phyloP scores from a whole-genome alignment of 352 stramenopile species.

The Detonula confervacea region DNA sequence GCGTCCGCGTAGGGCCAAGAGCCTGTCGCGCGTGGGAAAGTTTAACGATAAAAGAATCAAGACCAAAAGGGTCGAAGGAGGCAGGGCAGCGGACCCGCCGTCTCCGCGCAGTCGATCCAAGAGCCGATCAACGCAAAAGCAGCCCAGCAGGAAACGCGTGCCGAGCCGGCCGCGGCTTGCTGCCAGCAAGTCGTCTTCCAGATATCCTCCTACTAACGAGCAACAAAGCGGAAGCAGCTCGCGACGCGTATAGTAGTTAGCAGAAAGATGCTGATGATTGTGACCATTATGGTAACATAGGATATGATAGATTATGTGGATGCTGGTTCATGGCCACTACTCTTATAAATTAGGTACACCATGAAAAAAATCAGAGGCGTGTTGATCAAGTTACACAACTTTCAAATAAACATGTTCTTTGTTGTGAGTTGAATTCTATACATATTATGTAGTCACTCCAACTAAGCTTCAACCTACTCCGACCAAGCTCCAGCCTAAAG shows the following conservation, averaged over 20 bases:
- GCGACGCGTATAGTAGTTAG: no score
- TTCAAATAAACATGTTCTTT: background rate
- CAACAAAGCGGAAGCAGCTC: slow-evolving; percentile 15
- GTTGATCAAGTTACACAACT: slow-evolving; percentile 2
- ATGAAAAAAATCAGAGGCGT: no score
- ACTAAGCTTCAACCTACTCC: no score
- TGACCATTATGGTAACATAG: no score
- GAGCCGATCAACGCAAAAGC: background rate
- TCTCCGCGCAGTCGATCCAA: background rate
- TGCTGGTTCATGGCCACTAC: no score
- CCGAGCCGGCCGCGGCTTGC: slow-evolving; percentile 18
- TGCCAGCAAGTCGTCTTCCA: background rate
- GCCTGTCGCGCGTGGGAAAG: slow-evolving; percentile 35
- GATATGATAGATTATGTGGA: no score
- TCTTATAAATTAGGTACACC: background rate
- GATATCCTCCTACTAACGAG: slow-evolving; percentile 21
- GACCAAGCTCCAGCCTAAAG: no score
- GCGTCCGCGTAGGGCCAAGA: slow-evolving; percentile 40
- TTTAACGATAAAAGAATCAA: no score
- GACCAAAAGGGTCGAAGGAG: slow-evolving; percentile 5
- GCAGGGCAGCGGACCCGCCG: background rate
- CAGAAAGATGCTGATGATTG: no score
- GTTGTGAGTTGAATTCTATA: no score
- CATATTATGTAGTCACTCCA: background rate
- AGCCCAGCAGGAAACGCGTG: slow-evolving; percentile 17